Evolutionary conservation across 331 rosid species (phyloP).

Genomic region (Malus hybrid): DNA sequence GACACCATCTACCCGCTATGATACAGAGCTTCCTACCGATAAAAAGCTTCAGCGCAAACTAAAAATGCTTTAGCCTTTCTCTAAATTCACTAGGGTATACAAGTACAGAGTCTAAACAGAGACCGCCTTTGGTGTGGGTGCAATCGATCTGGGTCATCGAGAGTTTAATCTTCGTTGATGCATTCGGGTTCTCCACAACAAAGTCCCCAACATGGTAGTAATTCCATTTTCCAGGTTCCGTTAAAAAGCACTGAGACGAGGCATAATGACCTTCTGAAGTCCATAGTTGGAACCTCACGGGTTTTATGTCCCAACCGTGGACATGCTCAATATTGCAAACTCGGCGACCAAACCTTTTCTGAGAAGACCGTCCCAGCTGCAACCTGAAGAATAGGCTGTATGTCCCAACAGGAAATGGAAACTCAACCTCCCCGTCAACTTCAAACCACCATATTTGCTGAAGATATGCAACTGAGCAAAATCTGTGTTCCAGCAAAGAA

Average conservation of each 20-base stretch:
- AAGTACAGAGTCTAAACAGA: conserved; percentile 79
- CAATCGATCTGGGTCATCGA: conserved; percentile 97
- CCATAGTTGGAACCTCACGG: conserved; percentile 75
- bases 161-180: conserved; percentile 56
- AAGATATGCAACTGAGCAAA: conserved; percentile 69
- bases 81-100: conserved; percentile 51
- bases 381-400: conserved; percentile 77
- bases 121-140: conserved; percentile 97
- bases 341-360: conserved; percentile 63
- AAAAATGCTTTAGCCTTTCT: conserved; percentile 54
- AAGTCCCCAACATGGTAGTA: conserved; percentile 76
- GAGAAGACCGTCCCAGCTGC: conserved; percentile 58
- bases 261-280: conserved; percentile 81
- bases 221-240: conserved; percentile 70
- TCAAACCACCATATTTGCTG: conserved; percentile 99
- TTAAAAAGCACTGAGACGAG: conserved; percentile 57
- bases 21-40: too few relatives aligned
- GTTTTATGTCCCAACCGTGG: conserved; percentile 95
- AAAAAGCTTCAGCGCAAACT: conserved; percentile 20
- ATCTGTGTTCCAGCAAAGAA: conserved; percentile 33
- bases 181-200: conserved; percentile 50
- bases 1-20: too few relatives aligned
- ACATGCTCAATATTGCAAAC: conserved; percentile 67
- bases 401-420: conserved; percentile 86
- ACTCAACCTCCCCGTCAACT: conserved; percentile 84